Evolutionary conservation across 768 basidiomycete species (phyloP), one percentile per base, ranked within the genome.

Genomic region (Rickenella mellea): DNA sequence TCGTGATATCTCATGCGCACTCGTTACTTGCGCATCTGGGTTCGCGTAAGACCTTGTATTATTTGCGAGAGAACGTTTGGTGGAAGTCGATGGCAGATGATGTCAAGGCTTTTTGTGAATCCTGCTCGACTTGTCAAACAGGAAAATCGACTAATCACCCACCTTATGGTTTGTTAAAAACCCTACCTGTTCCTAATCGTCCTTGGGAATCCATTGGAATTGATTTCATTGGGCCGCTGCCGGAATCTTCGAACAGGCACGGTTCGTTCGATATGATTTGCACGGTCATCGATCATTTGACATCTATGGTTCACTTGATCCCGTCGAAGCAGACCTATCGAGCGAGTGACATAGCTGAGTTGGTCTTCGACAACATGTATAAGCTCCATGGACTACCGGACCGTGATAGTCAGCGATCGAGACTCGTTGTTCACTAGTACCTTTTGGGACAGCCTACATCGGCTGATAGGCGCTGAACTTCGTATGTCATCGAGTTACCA

Each of bases 1-100:
- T 59, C 0, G n/a, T 69, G 0, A 66, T 70, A 0, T 45, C 45
- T 0, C 62, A 68, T 24, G 65, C 63, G 15, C 53, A 54, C 33
- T 48, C 46, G 5, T 9, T 54, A 1, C 35, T 54, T 6, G 53
- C 53, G 6, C 53, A 54, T 42, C 38, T 54, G 2, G 53, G 53
- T 12, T 21, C 26, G 14, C 1, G n/a, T 14, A 55, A 55, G 47
- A 55, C 54, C 4, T 4, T 46, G 2, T 6, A 40, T 11, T 55
- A 50, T 39, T 29, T 55, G 1, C 35, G 48, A 2, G 24, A 47
- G 9, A 25, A 45, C 12, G 42, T 46, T 9, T 55, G 54, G 54
- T 55, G 54, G 54, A 29, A 30, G 19, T 19, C 15, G 14, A 45
- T 55, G 40, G 30, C 26, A 1, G 22, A 36, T 3, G 48, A 54